Evolutionary conservation across 1,284 basidiomycete species (phyloP).

Genomic region (Ustilago tritici): DNA sequence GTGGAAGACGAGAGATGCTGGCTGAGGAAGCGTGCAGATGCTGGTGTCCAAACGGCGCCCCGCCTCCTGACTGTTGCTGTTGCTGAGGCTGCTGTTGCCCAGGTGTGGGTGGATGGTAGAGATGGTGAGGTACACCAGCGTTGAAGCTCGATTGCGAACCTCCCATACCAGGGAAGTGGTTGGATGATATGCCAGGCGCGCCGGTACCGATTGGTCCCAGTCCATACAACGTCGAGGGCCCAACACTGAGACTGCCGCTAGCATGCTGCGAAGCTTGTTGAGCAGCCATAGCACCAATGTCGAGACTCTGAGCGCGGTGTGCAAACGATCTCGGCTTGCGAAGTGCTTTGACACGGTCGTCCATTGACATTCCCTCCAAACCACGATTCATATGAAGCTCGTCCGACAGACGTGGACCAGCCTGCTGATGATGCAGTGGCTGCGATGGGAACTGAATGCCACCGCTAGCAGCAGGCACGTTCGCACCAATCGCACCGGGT

Average conservation of each 20-base stretch:
- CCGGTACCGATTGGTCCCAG: conserved; percentile 53
- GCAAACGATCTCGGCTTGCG: conserved; percentile 62
- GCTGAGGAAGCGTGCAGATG: conserved; percentile 45
- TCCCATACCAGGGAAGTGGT: conserved; percentile 43
- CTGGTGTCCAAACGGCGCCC: conserved; percentile 21
- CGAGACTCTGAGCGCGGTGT: conserved; percentile 63
- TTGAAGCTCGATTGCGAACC: conserved; percentile 25
- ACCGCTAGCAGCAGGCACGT: conserved; percentile 15
- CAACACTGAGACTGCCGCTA: conserved; percentile 39
- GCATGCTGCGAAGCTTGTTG: conserved; percentile 53
- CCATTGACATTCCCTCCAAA: conserved; percentile 52
- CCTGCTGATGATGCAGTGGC: conserved; percentile 39
- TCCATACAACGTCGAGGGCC: conserved; percentile 44
- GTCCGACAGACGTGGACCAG: conserved; percentile 48
- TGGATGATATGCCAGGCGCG: conserved; percentile 25
- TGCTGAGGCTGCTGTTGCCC: conserved; percentile 24
- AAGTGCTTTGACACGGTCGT: conserved; percentile 55
- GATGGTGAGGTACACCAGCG: conserved; percentile 21
- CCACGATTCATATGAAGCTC: conserved; percentile 49
- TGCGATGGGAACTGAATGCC: conserved; percentile 57
- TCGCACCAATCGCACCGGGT: conserved; percentile 24
- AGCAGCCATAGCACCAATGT: conserved; percentile 59
- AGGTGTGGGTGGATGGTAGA: conserved; percentile 26
- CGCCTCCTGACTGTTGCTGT: conserved; percentile 11
- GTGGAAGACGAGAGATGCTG: conserved; percentile 58